Percentiles rank a stretch among this genome's conserved stretches.
Conservation (phyloP, 495 filamentous ascomycete genomes). For the Tirmania nivea region DNA sequence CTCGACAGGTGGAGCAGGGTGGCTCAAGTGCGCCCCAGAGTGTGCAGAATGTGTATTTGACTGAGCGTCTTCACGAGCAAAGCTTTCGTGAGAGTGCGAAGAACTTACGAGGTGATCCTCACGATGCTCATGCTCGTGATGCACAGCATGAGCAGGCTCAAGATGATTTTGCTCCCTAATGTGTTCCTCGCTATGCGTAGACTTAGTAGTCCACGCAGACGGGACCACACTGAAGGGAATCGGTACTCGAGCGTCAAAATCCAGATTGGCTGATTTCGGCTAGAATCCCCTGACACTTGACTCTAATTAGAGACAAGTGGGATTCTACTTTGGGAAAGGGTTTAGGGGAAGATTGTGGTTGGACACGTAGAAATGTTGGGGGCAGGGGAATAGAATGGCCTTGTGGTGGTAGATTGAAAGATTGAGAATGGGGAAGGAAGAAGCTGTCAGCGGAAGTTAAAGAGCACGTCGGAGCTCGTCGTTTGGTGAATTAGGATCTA, state of each 20-base stretch:
- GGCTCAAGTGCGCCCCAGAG: slow-evolving; percentile 7
- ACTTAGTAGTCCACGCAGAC: slow-evolving; percentile 67
- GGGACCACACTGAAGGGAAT: slow-evolving; percentile 99
- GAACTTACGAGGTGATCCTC: slow-evolving; percentile 13
- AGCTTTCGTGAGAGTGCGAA: background rate
- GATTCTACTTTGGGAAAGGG: slow-evolving; percentile 4
- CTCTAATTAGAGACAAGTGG: slow-evolving; percentile 5
- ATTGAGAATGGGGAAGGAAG: background rate
- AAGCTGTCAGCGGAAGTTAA: slow-evolving; percentile 1
- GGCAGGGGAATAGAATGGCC: slow-evolving; percentile 15
- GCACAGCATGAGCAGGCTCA: slow-evolving; percentile 17
- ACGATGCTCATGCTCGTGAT: slow-evolving; percentile 14
- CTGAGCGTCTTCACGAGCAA: too few species aligned
- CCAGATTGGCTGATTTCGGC: slow-evolving; percentile 72
- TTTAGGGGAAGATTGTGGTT: slow-evolving; percentile 11
- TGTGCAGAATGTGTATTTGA: background rate
- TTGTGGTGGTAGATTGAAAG: slow-evolving; percentile 10
- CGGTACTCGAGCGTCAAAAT: slow-evolving; percentile 98
- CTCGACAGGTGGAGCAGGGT: too few species aligned
- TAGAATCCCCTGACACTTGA: slow-evolving; percentile 13
- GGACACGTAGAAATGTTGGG: slow-evolving; percentile 3
- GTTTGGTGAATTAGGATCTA: background rate
- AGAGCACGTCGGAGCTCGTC: background rate
- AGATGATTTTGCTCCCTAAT: slow-evolving; percentile 35
- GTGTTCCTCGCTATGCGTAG: slow-evolving; percentile 29